Evolutionary conservation across 805 yeast species (phyloP).

Genomic region (Metschnikowia proteae): DNA sequence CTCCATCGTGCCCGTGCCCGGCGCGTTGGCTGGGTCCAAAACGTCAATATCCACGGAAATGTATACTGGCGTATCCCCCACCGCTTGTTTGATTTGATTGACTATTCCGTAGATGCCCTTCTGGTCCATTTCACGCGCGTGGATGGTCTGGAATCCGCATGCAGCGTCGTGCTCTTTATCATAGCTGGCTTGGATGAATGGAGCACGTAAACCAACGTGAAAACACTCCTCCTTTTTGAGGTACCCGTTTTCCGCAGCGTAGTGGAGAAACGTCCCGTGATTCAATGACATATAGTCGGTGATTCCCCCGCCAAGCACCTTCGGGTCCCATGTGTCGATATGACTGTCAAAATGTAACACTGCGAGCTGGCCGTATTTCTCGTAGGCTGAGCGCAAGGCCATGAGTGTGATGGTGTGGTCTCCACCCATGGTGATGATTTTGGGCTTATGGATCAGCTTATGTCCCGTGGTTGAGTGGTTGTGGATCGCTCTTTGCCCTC

Average conservation of each 20-base stretch:
- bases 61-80: constrained; percentile 42
- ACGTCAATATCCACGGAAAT: constrained; percentile 55
- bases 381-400: constrained; percentile 49
- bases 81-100: constrained; percentile 28
- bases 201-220: constrained; percentile 67
- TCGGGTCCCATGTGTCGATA: constrained; percentile 68
- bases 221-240: constrained; percentile 45
- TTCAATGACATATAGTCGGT: constrained; percentile 55
- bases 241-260: constrained; percentile 66
- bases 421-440: constrained; percentile 55
- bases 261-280: constrained; percentile 69
- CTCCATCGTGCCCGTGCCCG: constrained; percentile 80
- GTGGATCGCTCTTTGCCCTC: constrained; percentile 50
- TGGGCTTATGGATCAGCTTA: constrained; percentile 27
- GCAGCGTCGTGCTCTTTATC: constrained; percentile 44
- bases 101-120: constrained; percentile 39
- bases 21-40: constrained; percentile 68
- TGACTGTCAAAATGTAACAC: constrained; percentile 68
- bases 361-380: constrained; percentile 43
- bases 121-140: constrained; percentile 46
- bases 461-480: constrained; percentile 23
- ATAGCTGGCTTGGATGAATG: constrained; percentile 42
- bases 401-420: constrained; percentile 57
- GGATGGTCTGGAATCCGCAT: constrained; percentile 46
- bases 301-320: constrained; percentile 58